Evolutionary conservation across 1,139 yeast species (phyloP).

Genomic region (Magnusiomyces tetraspermus): DNA sequence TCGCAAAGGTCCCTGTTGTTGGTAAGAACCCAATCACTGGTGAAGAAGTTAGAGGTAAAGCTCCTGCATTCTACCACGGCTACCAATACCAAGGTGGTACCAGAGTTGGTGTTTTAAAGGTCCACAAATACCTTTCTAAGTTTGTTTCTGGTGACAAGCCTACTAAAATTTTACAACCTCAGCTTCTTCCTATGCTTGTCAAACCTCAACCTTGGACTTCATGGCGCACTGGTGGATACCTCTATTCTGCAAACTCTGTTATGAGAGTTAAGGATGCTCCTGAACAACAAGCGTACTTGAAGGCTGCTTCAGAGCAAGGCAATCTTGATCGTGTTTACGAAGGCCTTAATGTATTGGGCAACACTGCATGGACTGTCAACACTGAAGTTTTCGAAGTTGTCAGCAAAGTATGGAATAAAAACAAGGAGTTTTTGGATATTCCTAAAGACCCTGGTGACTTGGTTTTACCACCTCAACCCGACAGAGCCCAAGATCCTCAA

Average conservation of each 20-base stretch:
- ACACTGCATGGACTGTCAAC: slow-evolving; percentile 90
- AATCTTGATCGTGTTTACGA: slow-evolving; percentile 58
- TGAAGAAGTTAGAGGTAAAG: slow-evolving; percentile 51
- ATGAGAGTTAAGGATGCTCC: slow-evolving; percentile 79
- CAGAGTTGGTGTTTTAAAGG: slow-evolving; percentile 69
- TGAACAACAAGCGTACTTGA: slow-evolving; percentile 80
- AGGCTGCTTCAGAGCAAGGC: slow-evolving; percentile 68
- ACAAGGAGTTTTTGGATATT: slow-evolving; percentile 68
- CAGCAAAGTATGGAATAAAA: slow-evolving; percentile 78
- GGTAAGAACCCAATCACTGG: slow-evolving; percentile 77
- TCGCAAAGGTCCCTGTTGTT: slow-evolving; percentile 68
- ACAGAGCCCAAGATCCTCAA: slow-evolving; percentile 55
- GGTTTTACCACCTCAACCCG: slow-evolving; percentile 54
- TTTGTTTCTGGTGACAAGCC: slow-evolving; percentile 60
- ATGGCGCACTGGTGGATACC: slow-evolving; percentile 76
- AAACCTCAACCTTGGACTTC: slow-evolving; percentile 82
- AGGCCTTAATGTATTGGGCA: slow-evolving; percentile 82
- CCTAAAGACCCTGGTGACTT: slow-evolving; percentile 50
- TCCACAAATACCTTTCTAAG: slow-evolving; percentile 60
- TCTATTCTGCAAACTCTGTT: slow-evolving; percentile 50
- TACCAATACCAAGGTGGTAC: slow-evolving; percentile 75
- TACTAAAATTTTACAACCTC: slow-evolving; percentile 71
- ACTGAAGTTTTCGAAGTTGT: slow-evolving; percentile 57
- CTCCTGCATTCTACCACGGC: slow-evolving; percentile 87
- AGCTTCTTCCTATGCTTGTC: slow-evolving; percentile 84